A percentile compares a stretch with the other conserved stretches of the same genome.
phyloP scores from a whole-genome alignment of 208 protist genomes.

The Leishmania gerbilli region DNA sequence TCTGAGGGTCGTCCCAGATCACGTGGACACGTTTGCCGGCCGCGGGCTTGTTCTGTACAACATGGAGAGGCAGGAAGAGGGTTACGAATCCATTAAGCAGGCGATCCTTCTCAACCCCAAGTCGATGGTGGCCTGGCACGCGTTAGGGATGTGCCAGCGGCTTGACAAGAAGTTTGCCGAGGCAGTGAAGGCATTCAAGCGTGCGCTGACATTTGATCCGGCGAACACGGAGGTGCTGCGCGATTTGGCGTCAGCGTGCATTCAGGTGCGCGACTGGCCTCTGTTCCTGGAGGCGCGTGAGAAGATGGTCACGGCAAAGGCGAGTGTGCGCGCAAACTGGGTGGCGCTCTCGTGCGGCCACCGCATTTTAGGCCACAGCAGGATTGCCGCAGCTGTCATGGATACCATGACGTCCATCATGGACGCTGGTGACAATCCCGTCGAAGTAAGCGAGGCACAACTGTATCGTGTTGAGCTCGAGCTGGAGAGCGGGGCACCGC shows the following conservation, averaged over 20 bases:
- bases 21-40: constrained; percentile 85
- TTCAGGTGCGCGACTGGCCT: constrained; percentile 93
- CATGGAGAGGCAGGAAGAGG: constrained; percentile 75
- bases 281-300: constrained; percentile 88
- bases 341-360: constrained; percentile 82
- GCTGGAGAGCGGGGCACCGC: constrained; percentile 54
- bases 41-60: constrained; percentile 78
- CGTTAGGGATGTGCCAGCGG: constrained; percentile 92
- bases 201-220: constrained; percentile 65
- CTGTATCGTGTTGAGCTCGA: constrained; percentile 79
- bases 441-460: constrained; percentile 79
- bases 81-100: constrained; percentile 57
- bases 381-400: constrained; percentile 74
- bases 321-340: constrained; percentile 89
- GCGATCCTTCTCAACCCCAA: constrained; percentile 55
- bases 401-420: constrained; percentile 83
- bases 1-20: constrained; percentile 61
- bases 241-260: constrained; percentile 88
- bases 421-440: constrained; percentile 64
- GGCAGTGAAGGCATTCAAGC: constrained; percentile 94
- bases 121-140: constrained; percentile 94
- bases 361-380: constrained; percentile 69
- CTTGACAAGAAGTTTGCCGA: constrained; percentile 90
- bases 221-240: constrained; percentile 90
- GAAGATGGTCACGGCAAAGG: constrained; percentile 88